Evolutionary conservation across 202 grass and related monocot genomes (phyloP), one percentile per base, ranked within the genome.

Genomic region (Zoysia matrella): DNA sequence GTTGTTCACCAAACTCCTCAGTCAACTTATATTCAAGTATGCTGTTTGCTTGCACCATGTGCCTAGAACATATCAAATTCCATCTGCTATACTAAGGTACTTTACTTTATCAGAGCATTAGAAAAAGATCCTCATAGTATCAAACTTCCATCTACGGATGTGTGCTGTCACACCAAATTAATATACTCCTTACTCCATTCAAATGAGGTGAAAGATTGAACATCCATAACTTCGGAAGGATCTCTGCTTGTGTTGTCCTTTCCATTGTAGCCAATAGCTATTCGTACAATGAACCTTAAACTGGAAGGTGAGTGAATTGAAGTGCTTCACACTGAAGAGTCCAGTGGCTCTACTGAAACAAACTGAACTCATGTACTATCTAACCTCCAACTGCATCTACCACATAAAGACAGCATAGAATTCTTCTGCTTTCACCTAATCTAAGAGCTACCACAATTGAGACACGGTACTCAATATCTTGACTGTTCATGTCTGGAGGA

Each of bases 11-110:
- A 72, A 72, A 71, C 66, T 77, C 65, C 41, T 60, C 68, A 74
- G 67, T 52, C 47, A 71, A 52, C 12, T 73, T 89, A 47, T 74
- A 76, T 52, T 78, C 66, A 67, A 55, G 42, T 81, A 49, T 85
- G 60, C 39, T 60, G 10, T 70, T 47, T 67, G 57, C 57, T 81
- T 81, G 40, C 52, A 68, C 67, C 42, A 65, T 60, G 60, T 15
- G 42, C 60, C 61, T 22, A 82, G 78, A 77, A 85, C 39, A 42
- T 73, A 81, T 40, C 60, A 72, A 82, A 81, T 22, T 22, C 22
- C 22, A 22, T 22, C 22, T 22, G 22, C 22, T 22, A 22, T 22
- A 22, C 22, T n/a, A n/a, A n/a, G n/a, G n/a, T n/a, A n/a, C n/a
- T n/a, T n/a, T n/a, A n/a, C n/a, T n/a, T n/a, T 22, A 22, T 22